Evolutionary conservation across 108 stramenopile genomes (phyloP), one percentile per base, ranked within the genome.

Genomic region (Cyclotella sp.): DNA sequence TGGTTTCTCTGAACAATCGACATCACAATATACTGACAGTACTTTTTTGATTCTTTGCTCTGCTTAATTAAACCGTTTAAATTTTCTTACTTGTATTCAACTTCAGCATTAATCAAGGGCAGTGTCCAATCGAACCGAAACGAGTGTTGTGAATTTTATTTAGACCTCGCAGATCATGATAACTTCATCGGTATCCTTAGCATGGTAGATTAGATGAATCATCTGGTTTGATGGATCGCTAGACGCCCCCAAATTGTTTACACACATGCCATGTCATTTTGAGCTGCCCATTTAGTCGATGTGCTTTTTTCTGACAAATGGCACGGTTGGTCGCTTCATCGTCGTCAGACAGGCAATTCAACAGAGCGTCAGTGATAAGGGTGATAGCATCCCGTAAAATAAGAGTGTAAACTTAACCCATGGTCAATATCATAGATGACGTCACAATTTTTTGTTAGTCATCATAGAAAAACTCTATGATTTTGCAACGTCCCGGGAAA

Each of bases 261-360:
- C 90, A 30, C 86, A 73, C 16, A 88, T 51, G 34, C 84, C 83
- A 53, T 91, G 90, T 88, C 90, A 91, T 70, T 73, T 47, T 11
- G 88, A 84, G 22, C 43, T 55, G 86, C 88, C 89, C 28, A 42
- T 67, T 27, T 62, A 30, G 51, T 91, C 88, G 68, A 91, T 87
- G 45, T 88, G 69, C 60, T 70, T 74, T 74, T 89, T 89, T 84
- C 6, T 26, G 14, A 14, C 30, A 47, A 16, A 84, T 75, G 19
- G 59, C 63, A 11, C 5, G 15, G 7, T 52, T 52, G 4, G 3
- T 9, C 18, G 28, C 19, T 28, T 79, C 61, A 18, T 77, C 70
- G 22, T 82, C 63, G 29, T 72, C 62, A 24, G 54, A 12, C 2
- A 30, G 29, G 19, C 27, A 27, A 15, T 22, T 29, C 6, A 4